These are phyloP conservation scores for Mycena indigotica DNA, from an alignment of 768 basidiomycete species.

Conservation along the genomic window DNA sequence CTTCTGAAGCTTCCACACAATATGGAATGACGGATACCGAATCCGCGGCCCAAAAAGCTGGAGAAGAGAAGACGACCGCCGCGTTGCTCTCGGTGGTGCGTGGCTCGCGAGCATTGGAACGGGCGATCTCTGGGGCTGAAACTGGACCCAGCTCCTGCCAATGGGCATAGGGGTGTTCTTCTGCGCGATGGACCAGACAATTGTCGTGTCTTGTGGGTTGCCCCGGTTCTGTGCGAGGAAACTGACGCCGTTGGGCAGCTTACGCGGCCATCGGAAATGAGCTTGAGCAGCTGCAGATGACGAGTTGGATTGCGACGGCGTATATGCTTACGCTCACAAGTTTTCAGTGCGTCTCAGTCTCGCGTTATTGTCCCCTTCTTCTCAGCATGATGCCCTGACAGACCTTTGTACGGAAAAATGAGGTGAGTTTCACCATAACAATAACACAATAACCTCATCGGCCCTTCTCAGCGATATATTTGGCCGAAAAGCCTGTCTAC, in stretches of 20 bases:
- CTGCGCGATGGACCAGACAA: conserved; percentile 51
- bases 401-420: conserved; percentile 65
- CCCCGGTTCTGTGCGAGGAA: not conserved
- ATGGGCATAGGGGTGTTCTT: conserved; percentile 53
- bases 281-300: conserved; percentile 61
- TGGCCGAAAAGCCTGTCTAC: conserved; percentile 58
- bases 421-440: conserved; percentile 22
- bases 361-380: not conserved
- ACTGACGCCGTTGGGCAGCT: conserved; percentile 31
- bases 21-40: too few relatives aligned
- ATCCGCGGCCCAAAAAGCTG: too few relatives aligned
- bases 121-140: not conserved
- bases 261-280: conserved; percentile 62
- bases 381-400: conserved; percentile 23
- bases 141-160: conserved; percentile 39
- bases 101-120: conserved; percentile 23
- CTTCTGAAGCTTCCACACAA: too few relatives aligned
- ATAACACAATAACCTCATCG: not conserved
- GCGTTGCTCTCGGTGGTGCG: conserved; percentile 24
- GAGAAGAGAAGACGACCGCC: not conserved
- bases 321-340: conserved; percentile 63
- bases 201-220: conserved; percentile 45
- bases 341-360: conserved; percentile 50
- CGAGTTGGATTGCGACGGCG: conserved; percentile 67
- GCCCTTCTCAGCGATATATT: conserved; percentile 52